These are phyloP conservation scores for Suillus brevipes DNA, from an alignment of 768 basidiomycete genomes.

Conservation along the genomic window DNA sequence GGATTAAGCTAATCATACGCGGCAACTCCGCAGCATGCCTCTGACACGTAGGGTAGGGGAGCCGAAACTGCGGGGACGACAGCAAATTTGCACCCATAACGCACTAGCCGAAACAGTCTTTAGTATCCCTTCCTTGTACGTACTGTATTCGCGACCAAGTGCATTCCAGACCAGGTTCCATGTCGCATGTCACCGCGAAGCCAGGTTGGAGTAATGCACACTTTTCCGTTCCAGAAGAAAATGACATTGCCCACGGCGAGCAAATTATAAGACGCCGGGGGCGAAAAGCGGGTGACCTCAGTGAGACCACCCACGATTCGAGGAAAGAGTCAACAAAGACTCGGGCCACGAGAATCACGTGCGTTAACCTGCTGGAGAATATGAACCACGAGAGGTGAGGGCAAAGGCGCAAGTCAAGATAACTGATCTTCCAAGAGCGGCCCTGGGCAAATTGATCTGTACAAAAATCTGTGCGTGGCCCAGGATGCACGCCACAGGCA, in stretches of 20 bases:
- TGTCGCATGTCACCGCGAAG: slow-evolving; percentile 38
- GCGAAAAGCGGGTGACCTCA: slow-evolving; percentile 31
- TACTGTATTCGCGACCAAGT: slow-evolving; percentile 28
- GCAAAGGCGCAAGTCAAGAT: slow-evolving; percentile 7
- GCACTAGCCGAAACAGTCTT: slow-evolving; percentile 10
- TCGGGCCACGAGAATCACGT: slow-evolving; percentile 42
- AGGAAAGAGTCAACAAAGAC: slow-evolving; percentile 46
- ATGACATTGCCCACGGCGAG: slow-evolving; percentile 50
- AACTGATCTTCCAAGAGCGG: slow-evolving; percentile 24
- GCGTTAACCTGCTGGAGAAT: slow-evolving; percentile 34
- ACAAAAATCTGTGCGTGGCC: slow-evolving; percentile 38
- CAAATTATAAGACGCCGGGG: slow-evolving; percentile 57
- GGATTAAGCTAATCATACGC: slow-evolving; percentile 39
- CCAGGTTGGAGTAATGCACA: slow-evolving; percentile 49
- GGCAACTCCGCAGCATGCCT: slow-evolving; percentile 19
- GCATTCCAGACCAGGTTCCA: slow-evolving; percentile 24
- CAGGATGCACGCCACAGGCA: slow-evolving; percentile 14
- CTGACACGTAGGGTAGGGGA: slow-evolving; percentile 22
- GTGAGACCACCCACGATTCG: slow-evolving; percentile 20
- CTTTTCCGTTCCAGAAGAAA: slow-evolving; percentile 20
- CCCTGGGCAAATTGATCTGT: slow-evolving; percentile 30
- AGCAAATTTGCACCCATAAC: slow-evolving; percentile 14
- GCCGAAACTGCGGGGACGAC: slow-evolving; percentile 21
- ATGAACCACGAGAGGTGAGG: slow-evolving; percentile 24
- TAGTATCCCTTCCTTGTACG: slow-evolving; percentile 37